phyloP scores from a whole-genome alignment of 257 asterid species.

The Fraxinus cuspidata region DNA sequence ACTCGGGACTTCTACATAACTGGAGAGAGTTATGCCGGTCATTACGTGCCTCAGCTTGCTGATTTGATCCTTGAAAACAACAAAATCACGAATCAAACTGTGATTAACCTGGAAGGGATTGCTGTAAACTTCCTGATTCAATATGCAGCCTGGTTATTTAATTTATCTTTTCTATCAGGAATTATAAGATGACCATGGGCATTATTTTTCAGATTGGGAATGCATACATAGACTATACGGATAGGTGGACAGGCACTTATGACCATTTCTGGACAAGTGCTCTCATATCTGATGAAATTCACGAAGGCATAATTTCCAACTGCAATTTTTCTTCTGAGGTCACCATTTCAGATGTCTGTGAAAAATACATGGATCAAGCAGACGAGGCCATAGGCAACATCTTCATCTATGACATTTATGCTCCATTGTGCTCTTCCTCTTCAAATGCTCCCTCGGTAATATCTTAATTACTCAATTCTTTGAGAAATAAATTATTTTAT shows the following conservation, averaged over 20 bases:
- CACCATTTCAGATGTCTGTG: constrained; percentile 15
- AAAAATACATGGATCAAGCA: neutral
- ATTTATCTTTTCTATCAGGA: neutral
- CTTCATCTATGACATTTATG: constrained; percentile 42
- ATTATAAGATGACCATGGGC: neutral
- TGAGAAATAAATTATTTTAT: neutral
- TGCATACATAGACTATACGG: constrained; percentile 38
- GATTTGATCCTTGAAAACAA: constrained; percentile 44
- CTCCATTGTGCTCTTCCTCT: constrained; percentile 42
- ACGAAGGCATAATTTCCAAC: constrained; percentile 33
- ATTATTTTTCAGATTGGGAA: constrained; percentile 49
- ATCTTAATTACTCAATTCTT: neutral
- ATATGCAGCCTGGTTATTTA: neutral
- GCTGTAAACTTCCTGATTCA: constrained; percentile 38
- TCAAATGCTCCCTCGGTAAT: constrained; percentile 23
- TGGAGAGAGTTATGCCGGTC: constrained; percentile 71
- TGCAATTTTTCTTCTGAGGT: constrained; percentile 40
- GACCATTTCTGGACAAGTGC: constrained; percentile 56
- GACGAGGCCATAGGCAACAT: constrained; percentile 6
- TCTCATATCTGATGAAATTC: constrained; percentile 50
- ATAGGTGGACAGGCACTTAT: constrained; percentile 24
- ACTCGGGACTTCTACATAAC: constrained; percentile 49
- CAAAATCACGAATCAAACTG: constrained; percentile 41
- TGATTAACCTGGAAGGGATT: constrained; percentile 52
- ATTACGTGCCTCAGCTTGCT: constrained; percentile 65